These are phyloP conservation scores for Anthostomella pinea DNA, from an alignment of 2,329 filamentous ascomycete species.

Conservation along the genomic window DNA sequence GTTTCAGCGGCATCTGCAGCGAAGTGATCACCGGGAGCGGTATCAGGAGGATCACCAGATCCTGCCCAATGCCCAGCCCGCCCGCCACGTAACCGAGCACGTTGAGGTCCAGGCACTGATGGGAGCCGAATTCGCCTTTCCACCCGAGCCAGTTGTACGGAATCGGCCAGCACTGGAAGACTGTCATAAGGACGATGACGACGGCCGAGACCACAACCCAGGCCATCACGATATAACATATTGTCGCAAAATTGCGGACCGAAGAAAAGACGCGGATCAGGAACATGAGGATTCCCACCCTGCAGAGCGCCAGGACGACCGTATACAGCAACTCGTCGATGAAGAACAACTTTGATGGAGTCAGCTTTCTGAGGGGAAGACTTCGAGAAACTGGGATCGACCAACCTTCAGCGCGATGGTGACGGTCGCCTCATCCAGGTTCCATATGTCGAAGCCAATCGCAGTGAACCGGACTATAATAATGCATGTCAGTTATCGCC, in stretches of 20 bases:
- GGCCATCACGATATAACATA: constrained; percentile 6
- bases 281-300: constrained; percentile 27
- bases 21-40: constrained; percentile 11
- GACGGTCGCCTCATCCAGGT: constrained; percentile 6
- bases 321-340: constrained; percentile 8
- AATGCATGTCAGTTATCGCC: not conserved
- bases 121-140: constrained; percentile 5
- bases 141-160: constrained; percentile 12
- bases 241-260: not conserved
- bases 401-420: constrained; percentile 8
- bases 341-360: constrained; percentile 11
- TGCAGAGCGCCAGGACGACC: constrained; percentile 28
- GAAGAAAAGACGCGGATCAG: constrained; percentile 10
- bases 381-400: not conserved
- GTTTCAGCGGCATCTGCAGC: constrained; percentile 9
- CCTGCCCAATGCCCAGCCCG: constrained; percentile 10
- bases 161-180: constrained; percentile 15
- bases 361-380: not conserved
- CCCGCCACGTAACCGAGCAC: constrained; percentile 4
- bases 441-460: constrained; percentile 11
- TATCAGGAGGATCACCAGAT: constrained; percentile 13
- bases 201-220: constrained; percentile 7
- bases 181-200: constrained; percentile 8
- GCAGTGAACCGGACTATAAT: constrained; percentile 8
- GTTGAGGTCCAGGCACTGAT: constrained; percentile 12